Evolutionary conservation across 345 rosid species (phyloP).

Genomic region (Brassica nigra): DNA sequence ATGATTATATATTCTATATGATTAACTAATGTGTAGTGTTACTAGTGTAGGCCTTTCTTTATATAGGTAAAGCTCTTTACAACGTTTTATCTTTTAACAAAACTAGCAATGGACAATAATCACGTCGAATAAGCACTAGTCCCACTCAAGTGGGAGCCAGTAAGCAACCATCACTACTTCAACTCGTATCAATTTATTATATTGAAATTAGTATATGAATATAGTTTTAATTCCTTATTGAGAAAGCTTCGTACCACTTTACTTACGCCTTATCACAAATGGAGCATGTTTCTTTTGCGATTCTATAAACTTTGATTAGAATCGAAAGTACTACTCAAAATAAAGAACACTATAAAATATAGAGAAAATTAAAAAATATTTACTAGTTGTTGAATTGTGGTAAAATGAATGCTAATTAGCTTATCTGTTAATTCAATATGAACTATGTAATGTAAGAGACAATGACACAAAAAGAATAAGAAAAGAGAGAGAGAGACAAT

Average conservation of each 20-base stretch:
- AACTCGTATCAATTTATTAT: slow-evolving; percentile 16
- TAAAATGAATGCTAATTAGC: too few relatives aligned
- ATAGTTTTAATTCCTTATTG: slow-evolving; percentile 21
- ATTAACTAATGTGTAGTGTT: not conserved
- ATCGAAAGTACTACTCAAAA: not conserved
- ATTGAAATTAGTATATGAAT: not conserved
- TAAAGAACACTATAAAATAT: not conserved
- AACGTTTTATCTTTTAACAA: slow-evolving; percentile 19
- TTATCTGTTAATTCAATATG: too few relatives aligned
- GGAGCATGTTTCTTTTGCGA: slow-evolving; percentile 2
- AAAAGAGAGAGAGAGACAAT: too few relatives aligned
- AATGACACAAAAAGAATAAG: too few relatives aligned
- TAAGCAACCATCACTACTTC: slow-evolving; percentile 28
- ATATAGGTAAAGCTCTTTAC: slow-evolving; percentile 30
- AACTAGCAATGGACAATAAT: slow-evolving; percentile 22
- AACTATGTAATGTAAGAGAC: too few relatives aligned
- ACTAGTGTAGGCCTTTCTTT: slow-evolving; percentile 22
- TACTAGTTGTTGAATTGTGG: not conserved
- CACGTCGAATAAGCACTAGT: slow-evolving; percentile 37
- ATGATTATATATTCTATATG: not conserved
- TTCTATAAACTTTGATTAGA: not conserved
- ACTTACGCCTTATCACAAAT: slow-evolving; percentile 23
- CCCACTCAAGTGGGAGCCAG: slow-evolving; percentile 42
- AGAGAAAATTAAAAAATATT: not conserved
- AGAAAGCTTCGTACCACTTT: slow-evolving; percentile 35